Evolutionary conservation across 2,329 filamentous ascomycete species (phyloP).

Genomic region (Emergomyces africanus): DNA sequence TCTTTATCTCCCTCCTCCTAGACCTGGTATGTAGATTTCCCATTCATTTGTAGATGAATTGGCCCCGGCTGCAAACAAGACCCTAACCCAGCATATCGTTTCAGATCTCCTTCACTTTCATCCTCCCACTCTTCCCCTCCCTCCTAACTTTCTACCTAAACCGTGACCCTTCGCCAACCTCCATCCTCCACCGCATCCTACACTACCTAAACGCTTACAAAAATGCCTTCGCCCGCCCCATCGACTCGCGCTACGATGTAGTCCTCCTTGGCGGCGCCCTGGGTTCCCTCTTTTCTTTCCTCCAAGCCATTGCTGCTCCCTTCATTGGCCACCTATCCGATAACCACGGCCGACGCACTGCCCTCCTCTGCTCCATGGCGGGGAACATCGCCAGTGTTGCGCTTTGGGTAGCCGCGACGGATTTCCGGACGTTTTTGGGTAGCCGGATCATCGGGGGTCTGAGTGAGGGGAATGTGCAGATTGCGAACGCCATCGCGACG

Average conservation of each 20-base stretch:
- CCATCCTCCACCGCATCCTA: slow-evolving; percentile 67
- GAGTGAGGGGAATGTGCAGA: slow-evolving; percentile 92
- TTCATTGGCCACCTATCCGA: slow-evolving; percentile 84
- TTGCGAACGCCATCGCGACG: slow-evolving; percentile 90
- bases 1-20: slow-evolving; percentile 78
- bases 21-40: slow-evolving; percentile 57
- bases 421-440: slow-evolving; percentile 93
- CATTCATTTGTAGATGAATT: background rate
- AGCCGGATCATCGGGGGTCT: slow-evolving; percentile 83
- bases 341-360: slow-evolving; percentile 71
- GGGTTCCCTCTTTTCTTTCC: slow-evolving; percentile 82
- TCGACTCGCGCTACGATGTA: slow-evolving; percentile 94
- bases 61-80: background rate
- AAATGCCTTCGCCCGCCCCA: slow-evolving; percentile 77
- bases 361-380: slow-evolving; percentile 78
- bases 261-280: slow-evolving; percentile 87
- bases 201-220: slow-evolving; percentile 88
- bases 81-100: slow-evolving; percentile 1
- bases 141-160: slow-evolving; percentile 94
- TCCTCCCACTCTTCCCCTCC: slow-evolving; percentile 88
- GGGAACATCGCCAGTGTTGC: slow-evolving; percentile 90
- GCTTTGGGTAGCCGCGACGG: slow-evolving; percentile 83
- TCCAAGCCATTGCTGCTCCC: slow-evolving; percentile 85
- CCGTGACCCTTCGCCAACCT: slow-evolving; percentile 51
- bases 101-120: slow-evolving; percentile 96